Evolutionary conservation across 495 filamentous ascomycete genomes (phyloP).

Genomic region (Astrothelium macrocarpum): DNA sequence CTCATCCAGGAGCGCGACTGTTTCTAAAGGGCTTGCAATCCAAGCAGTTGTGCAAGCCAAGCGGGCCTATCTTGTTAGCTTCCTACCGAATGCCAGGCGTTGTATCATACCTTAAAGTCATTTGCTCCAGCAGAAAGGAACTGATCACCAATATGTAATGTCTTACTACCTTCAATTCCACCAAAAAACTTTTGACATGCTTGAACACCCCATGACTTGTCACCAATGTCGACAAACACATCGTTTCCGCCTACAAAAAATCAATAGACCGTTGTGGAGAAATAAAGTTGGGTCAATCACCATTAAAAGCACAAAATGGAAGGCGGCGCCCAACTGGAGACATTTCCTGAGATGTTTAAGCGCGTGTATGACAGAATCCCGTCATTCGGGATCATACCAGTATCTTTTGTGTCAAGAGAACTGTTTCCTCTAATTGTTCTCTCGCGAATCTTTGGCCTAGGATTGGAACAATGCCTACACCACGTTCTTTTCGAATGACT

Average conservation of each 20-base stretch:
- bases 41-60: constrained; percentile 64
- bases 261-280: background rate
- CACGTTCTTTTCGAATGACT: constrained; percentile 81
- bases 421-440: constrained; percentile 91
- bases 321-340: constrained; percentile 58
- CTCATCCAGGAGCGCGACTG: constrained; percentile 79
- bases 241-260: constrained; percentile 61
- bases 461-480: constrained; percentile 79
- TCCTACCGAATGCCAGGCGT: background rate
- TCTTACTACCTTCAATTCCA: constrained; percentile 49
- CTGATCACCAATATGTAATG: constrained; percentile 88
- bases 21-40: constrained; percentile 90
- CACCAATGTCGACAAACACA: constrained; percentile 97
- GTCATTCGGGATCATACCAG: constrained; percentile 32
- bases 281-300: constrained; percentile 26
- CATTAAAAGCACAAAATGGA: constrained; percentile 98
- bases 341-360: constrained; percentile 42
- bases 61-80: constrained; percentile 37
- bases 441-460: constrained; percentile 58
- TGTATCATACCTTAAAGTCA: constrained; percentile 71
- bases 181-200: constrained; percentile 91
- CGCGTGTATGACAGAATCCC: background rate
- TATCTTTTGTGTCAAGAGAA: constrained; percentile 84
- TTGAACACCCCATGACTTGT: constrained; percentile 90
- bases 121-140: constrained; percentile 93